Evolutionary conservation across 305 asterid genomes (phyloP).

Genomic region (Coffea humblotiana): DNA sequence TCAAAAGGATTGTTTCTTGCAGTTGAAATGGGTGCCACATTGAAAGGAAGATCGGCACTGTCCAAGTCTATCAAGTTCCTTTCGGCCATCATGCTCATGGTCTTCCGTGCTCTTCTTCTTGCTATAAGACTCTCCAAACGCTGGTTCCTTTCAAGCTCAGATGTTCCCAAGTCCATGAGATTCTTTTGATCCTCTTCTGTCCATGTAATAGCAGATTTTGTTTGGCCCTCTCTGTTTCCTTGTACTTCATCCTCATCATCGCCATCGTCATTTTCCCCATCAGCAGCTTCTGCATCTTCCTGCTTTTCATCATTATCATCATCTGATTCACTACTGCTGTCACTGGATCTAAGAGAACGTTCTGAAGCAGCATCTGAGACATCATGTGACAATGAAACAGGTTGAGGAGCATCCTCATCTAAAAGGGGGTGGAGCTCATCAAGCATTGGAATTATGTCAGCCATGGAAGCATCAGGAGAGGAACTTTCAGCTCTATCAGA

Average conservation of each 20-base stretch:
- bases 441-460: constrained; percentile 91
- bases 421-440: constrained; percentile 93
- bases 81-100: constrained; percentile 49
- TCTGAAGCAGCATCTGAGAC: constrained; percentile 59
- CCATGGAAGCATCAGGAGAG: constrained; percentile 94
- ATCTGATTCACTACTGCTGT: constrained; percentile 48
- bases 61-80: constrained; percentile 86
- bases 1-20: constrained; percentile 78
- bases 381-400: constrained; percentile 35
- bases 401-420: constrained; percentile 61
- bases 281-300: constrained; percentile 50
- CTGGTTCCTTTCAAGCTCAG: constrained; percentile 87
- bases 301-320: constrained; percentile 48
- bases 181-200: constrained; percentile 97
- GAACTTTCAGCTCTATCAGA: constrained; percentile 86
- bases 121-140: constrained; percentile 83
- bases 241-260: constrained; percentile 60
- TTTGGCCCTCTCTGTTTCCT: constrained; percentile 49
- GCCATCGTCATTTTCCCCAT: constrained; percentile 60
- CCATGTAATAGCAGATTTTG: constrained; percentile 70
- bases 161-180: constrained; percentile 90
- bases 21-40: constrained; percentile 69
- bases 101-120: constrained; percentile 79
- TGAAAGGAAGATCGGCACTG: constrained; percentile 57
- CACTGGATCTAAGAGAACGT: constrained; percentile 38